Conservation (phyloP, 805 yeast species). For the Naumovozyma castellii region DNA sequence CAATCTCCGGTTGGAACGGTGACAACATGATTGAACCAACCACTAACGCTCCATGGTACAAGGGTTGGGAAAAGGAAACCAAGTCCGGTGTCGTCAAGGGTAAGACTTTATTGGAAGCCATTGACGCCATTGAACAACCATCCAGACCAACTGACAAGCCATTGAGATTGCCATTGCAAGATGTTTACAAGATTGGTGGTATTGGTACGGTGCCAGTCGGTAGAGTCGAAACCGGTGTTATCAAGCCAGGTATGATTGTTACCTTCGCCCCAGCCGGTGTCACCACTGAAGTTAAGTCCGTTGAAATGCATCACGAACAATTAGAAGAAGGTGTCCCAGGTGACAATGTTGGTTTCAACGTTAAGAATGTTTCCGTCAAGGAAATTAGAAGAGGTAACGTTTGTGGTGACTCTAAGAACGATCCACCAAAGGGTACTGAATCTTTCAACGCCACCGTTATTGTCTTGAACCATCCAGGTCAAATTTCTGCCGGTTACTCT, state of each 20-base stretch:
- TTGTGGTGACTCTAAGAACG: slow-evolving; percentile 83
- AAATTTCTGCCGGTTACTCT: slow-evolving; percentile 81
- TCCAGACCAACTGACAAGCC: slow-evolving; percentile 77
- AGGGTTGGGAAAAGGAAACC: slow-evolving; percentile 79
- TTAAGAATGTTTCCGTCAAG: slow-evolving; percentile 82
- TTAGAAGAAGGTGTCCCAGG: slow-evolving; percentile 76
- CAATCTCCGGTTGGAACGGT: slow-evolving; percentile 89
- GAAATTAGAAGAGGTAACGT: slow-evolving; percentile 91
- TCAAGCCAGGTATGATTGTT: slow-evolving; percentile 86
- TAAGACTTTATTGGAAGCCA: slow-evolving; percentile 77
- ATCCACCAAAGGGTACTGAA: slow-evolving; percentile 71
- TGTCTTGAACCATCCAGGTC: slow-evolving; percentile 88
- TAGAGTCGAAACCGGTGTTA: slow-evolving; percentile 86
- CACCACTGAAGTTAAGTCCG: slow-evolving; percentile 84
- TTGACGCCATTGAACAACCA: slow-evolving; percentile 76
- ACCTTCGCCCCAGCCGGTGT: slow-evolving; percentile 86
- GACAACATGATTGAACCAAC: slow-evolving; percentile 86
- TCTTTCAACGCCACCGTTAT: slow-evolving; percentile 82
- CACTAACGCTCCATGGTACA: slow-evolving; percentile 77
- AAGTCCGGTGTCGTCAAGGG: slow-evolving; percentile 63
- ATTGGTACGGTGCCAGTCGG: slow-evolving; percentile 90
- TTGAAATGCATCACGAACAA: slow-evolving; percentile 81
- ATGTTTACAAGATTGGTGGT: slow-evolving; percentile 90
- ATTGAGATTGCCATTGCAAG: slow-evolving; percentile 82
- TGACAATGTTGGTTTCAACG: slow-evolving; percentile 87